Percentiles rank a stretch among this genome's conserved stretches.
These are phyloP conservation scores for Stagonosporopsis cucurbitacearum DNA, from an alignment of 2,329 filamentous ascomycete species.

Conservation along the genomic window DNA sequence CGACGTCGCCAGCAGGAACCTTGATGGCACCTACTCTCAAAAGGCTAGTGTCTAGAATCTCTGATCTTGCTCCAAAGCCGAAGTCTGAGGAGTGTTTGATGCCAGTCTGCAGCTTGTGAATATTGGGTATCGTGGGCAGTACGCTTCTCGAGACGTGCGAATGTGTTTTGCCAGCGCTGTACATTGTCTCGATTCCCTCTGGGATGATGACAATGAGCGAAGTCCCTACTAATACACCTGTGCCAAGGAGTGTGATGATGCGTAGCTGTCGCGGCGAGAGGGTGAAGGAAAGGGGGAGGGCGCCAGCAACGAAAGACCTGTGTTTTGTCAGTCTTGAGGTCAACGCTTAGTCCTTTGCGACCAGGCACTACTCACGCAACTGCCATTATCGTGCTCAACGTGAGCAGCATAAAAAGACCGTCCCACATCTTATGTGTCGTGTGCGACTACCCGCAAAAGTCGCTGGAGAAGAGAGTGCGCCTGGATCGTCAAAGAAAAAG, in stretches of 20 bases:
- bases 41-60: slow-evolving; percentile 22
- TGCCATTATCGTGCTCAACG: slow-evolving; percentile 70
- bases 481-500: slow-evolving; percentile 22
- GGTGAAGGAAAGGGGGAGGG: slow-evolving; percentile 85
- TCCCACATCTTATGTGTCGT: slow-evolving; percentile 58
- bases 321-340: slow-evolving; percentile 23
- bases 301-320: slow-evolving; percentile 93
- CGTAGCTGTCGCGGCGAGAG: slow-evolving; percentile 86
- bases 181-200: slow-evolving; percentile 91
- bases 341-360: too few relatives aligned
- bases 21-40: slow-evolving; percentile 27
- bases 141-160: slow-evolving; percentile 30
- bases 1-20: slow-evolving; percentile 27
- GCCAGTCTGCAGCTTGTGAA: slow-evolving; percentile 36
- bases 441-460: slow-evolving; percentile 16
- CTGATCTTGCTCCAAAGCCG: slow-evolving; percentile 27
- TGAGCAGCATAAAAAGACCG: slow-evolving; percentile 69
- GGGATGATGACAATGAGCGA: slow-evolving; percentile 97
- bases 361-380: slow-evolving; percentile 59
- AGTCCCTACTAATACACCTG: slow-evolving; percentile 92
- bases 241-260: slow-evolving; percentile 88
- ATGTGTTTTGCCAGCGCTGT: slow-evolving; percentile 58
- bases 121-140: slow-evolving; percentile 35
- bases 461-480: slow-evolving; percentile 22
- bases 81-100: slow-evolving; percentile 34